Base-by-base conservation (phyloP, 108 stramenopile genomes). In the Cyclotella sp. region DNA sequence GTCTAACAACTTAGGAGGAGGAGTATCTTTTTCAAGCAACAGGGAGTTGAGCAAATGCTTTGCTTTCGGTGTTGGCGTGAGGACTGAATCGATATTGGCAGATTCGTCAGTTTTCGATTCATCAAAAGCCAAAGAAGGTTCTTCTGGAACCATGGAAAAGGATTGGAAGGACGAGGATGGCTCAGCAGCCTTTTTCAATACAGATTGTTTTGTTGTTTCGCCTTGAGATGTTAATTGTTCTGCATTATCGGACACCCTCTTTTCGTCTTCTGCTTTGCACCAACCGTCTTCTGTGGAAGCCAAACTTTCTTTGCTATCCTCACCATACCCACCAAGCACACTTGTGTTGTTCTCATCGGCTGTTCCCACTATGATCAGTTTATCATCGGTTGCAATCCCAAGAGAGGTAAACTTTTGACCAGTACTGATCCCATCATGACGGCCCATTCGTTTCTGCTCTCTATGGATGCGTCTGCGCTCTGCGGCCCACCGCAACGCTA, bases 401-500 rank as follows among this genome's bases (percentile, higher is more conserved):
- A 51, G 39, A n/a, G 29, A 43, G 29, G n/a, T 53, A 22, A 51
- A 51, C 26, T 47, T 51, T 12, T 42, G 18, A 41, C 53, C 40
- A 58, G 34, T 46, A 21, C 43, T 44, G 21, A 24, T 14, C 29
- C 71, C 67, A 26, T 60, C 46, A 61, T 26, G 43, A 65, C 15
- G 19, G 24, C 34, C 49, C 42, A 60, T 77, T 22, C 47, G 60
- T 62, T 41, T 39, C 8, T 69, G 44, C 19, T 61, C 67, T 8
- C 18, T 66, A 52, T 44, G 47, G 39, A 77, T 80, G 18, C 79
- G 74, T 52, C 81, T 70, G 12, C 73, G 63, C 47, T 82, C 81
- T 11, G 88, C 84, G 7, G 94, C 90, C 94, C 94, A 95, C 57
- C 89, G 84, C 70, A 95, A 73, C 41, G 91, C 94, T 15, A 88